Conservation (phyloP, 805 yeast genomes). For the Metschnikowia similis region DNA sequence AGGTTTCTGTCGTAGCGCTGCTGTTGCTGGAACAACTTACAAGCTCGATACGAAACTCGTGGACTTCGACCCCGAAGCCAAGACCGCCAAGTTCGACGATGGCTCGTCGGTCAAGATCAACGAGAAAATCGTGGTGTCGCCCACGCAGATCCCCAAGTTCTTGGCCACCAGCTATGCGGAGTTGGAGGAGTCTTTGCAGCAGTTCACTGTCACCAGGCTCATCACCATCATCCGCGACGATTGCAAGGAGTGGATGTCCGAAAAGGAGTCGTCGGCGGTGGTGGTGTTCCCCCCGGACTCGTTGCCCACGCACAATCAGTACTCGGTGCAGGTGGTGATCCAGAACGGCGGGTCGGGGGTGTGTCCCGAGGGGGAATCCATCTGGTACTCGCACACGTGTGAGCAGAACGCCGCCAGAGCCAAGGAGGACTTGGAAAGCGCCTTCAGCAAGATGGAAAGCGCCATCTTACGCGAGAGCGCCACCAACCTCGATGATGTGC, state of each 20-base stretch:
- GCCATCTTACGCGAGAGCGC: constrained; percentile 76
- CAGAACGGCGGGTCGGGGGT: constrained; percentile 85
- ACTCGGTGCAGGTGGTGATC: constrained; percentile 81
- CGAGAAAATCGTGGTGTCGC: constrained; percentile 76
- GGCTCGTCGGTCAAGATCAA: constrained; percentile 70
- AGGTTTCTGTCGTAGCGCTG: constrained; percentile 96
- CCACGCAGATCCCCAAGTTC: constrained; percentile 53
- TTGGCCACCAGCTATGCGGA: constrained; percentile 38
- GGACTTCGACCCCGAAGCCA: constrained; percentile 60
- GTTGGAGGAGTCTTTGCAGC: constrained; percentile 40
- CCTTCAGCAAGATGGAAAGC: constrained; percentile 73
- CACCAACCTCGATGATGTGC: constrained; percentile 45
- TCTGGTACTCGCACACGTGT: constrained; percentile 84
- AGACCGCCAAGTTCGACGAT: constrained; percentile 69
- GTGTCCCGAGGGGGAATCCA: constrained; percentile 80
- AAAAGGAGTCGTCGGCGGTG: constrained; percentile 76
- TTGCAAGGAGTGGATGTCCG: constrained; percentile 89
- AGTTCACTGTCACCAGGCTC: constrained; percentile 63
- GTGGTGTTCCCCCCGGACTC: constrained; percentile 91
- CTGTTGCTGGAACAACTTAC: constrained; percentile 95
- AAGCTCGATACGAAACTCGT: constrained; percentile 67
- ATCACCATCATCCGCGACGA: constrained; percentile 80
- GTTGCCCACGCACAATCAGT: constrained; percentile 57
- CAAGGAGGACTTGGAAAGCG: constrained; percentile 72
- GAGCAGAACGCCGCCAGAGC: constrained; percentile 65